Evolutionary conservation across 805 yeast species (phyloP), one percentile per base, ranked within the genome.

Genomic region (Candida adriatica): DNA sequence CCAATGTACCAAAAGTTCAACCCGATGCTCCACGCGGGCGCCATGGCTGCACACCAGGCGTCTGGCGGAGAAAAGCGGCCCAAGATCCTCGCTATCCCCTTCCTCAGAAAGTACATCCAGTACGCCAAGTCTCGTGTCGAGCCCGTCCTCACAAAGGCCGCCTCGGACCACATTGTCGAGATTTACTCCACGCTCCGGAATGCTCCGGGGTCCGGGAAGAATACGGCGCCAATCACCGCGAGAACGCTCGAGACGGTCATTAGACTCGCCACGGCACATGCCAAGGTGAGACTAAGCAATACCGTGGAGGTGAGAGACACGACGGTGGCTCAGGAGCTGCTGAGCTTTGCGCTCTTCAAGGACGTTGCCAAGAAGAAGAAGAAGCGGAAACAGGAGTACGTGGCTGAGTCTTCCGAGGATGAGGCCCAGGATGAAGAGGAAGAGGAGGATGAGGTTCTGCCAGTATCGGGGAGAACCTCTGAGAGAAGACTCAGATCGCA

Each of bases 151-250:
- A 75, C 94, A 5, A 68, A 75, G 39, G 72, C 64, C 29, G 96
- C 97, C 1, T 72, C 87, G 8, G 81, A 77, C 33, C 72, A 79
- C 55, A 86, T 92, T 49, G 92, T 87, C 15, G 73, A 70, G 33
- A 74, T 82, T 13, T 92, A 90, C 54, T 65, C 95, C 2, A 75
- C 77, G 9, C 66, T 92, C 43, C 74, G 98, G 63, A 88, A 87
- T 55, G 83, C 80, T 42, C 70, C 69, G 34, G 61, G 68, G 32
- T 70, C 68, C 24, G 82, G 78, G 44, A 73, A 81, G 32, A 71
- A 77, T 51, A 88, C 96, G 1, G 80, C 95, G 2, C 97, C 98
- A 22, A 84, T 90, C 44, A 90, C 98, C 2, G 95, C 97, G n/a
- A 83, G 98, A 76, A 92, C 97, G 5, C 66, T 90, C 46, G 98